These are phyloP conservation scores for Chytriomyces confervae DNA, from an alignment of 192 early-diverging fungal species.

Conservation along the genomic window DNA sequence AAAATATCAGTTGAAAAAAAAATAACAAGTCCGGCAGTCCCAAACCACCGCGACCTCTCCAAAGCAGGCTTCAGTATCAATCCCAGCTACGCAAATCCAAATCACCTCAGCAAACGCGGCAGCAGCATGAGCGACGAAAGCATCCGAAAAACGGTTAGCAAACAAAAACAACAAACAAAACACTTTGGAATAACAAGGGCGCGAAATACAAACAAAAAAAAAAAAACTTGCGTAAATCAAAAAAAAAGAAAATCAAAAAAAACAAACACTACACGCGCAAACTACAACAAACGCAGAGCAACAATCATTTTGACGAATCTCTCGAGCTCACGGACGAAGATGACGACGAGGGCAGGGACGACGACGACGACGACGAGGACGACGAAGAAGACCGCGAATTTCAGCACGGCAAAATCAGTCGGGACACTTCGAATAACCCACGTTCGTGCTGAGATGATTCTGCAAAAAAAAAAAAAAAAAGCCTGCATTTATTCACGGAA, in stretches of 20 bases:
- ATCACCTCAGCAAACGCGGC: neutral
- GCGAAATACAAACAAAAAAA: neutral
- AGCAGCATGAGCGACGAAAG: constrained; percentile 21
- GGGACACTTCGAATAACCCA: constrained; percentile 30
- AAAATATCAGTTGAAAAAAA: no score
- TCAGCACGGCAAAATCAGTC: constrained; percentile 23
- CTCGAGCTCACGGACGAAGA: constrained; percentile 47
- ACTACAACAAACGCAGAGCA: neutral
- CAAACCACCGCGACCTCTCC: neutral
- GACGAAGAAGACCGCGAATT: constrained; percentile 26
- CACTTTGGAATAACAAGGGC: neutral
- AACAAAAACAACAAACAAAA: no score
- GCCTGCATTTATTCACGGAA: neutral
- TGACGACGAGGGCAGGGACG: constrained; percentile 40
- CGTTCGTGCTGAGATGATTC: constrained; percentile 7
- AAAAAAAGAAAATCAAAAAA: no score
- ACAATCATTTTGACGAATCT: constrained; percentile 49
- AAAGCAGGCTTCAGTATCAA: neutral
- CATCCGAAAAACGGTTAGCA: neutral
- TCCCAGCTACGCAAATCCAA: neutral
- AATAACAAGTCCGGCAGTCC: neutral
- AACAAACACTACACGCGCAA: neutral
- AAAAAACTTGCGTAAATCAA: neutral
- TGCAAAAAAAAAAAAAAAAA: neutral
- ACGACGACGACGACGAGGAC: constrained; percentile 41